These are phyloP conservation scores for Mycena galopus DNA, from an alignment of 768 basidiomycete genomes.

Conservation along the genomic window DNA sequence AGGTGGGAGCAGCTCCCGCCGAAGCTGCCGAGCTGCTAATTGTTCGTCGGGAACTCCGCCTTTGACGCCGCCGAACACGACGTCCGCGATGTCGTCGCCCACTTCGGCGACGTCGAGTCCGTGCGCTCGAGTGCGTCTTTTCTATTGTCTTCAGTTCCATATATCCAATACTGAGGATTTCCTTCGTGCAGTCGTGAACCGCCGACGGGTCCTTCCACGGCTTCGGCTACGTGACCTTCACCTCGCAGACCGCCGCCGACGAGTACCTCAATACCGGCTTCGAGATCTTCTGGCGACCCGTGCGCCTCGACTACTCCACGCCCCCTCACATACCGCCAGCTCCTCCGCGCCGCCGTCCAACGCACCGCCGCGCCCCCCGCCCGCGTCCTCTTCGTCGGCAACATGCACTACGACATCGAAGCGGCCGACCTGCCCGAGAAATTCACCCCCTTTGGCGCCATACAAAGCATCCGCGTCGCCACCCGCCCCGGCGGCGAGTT, in stretches of 20 bases:
- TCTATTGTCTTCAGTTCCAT: background rate
- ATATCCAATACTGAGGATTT: background rate
- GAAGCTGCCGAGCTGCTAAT: too few species aligned
- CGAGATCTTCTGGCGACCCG: constrained; percentile 21
- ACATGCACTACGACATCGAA: constrained; percentile 63
- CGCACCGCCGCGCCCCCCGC: constrained; percentile 43
- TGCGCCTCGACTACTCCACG: constrained; percentile 43
- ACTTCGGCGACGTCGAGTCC: constrained; percentile 22
- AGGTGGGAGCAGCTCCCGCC: too few species aligned
- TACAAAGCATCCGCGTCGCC: constrained; percentile 53
- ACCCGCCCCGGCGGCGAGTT: constrained; percentile 54
- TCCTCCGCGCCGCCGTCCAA: background rate
- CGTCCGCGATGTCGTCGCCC: background rate
- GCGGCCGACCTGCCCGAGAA: constrained; percentile 56
- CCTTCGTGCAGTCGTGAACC: constrained; percentile 14
- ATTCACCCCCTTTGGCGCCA: constrained; percentile 58
- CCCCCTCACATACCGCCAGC: constrained; percentile 3
- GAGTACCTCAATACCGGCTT: background rate
- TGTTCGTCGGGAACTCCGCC: too few species aligned
- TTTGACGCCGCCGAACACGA: too few species aligned
- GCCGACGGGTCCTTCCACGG: constrained; percentile 34
- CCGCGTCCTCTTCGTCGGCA: constrained; percentile 61
- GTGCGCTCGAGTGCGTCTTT: background rate
- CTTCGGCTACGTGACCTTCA: constrained; percentile 29
- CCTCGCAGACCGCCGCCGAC: background rate